A percentile compares a stretch with the other conserved stretches of the same genome.
These are phyloP conservation scores for Neonectria punicea DNA, from an alignment of 2,329 filamentous ascomycete species.

Conservation along the genomic window DNA sequence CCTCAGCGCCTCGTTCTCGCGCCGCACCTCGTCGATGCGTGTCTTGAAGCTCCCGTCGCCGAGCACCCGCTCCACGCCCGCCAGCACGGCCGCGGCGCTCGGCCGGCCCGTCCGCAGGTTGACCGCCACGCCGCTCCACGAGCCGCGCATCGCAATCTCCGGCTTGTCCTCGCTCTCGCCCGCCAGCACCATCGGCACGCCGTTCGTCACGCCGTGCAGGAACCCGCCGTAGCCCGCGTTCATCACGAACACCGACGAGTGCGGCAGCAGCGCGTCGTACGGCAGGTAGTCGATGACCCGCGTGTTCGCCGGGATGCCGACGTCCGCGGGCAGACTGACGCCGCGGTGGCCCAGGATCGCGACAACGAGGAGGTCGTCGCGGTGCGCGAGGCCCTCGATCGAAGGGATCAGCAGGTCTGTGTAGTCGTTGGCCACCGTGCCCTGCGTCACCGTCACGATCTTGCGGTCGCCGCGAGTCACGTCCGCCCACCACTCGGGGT, in stretches of 20 bases:
- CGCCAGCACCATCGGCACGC: conserved; percentile 59
- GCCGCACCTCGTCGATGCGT: conserved; percentile 44
- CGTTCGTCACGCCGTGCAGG: conserved; percentile 55
- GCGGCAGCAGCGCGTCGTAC: conserved; percentile 57
- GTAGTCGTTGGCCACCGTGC: conserved; percentile 55
- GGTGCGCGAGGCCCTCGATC: conserved; percentile 53
- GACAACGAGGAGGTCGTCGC: conserved; percentile 52
- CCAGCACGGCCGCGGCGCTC: conserved; percentile 40
- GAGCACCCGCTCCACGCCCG: conserved; percentile 47
- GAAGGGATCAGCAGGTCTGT: conserved; percentile 57
- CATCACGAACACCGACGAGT: conserved; percentile 57
- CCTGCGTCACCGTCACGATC: conserved; percentile 59
- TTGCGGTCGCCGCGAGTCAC: conserved; percentile 47
- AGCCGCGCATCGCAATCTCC: conserved; percentile 53
- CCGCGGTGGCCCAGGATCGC: conserved; percentile 45
- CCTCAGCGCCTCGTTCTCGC: conserved; percentile 48
- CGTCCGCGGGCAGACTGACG: conserved; percentile 36
- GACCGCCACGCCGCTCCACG: conserved; percentile 56
- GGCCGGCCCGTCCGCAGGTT: conserved; percentile 54
- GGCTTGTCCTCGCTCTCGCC: conserved; percentile 55
- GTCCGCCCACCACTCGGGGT: conserved; percentile 60
- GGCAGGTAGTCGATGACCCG: conserved; percentile 59
- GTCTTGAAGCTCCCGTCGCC: conserved; percentile 43
- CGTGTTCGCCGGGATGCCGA: conserved; percentile 53
- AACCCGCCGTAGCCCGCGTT: conserved; percentile 62